Base-by-base conservation (phyloP, 106 monocot species). In the Allium fistulosum region DNA sequence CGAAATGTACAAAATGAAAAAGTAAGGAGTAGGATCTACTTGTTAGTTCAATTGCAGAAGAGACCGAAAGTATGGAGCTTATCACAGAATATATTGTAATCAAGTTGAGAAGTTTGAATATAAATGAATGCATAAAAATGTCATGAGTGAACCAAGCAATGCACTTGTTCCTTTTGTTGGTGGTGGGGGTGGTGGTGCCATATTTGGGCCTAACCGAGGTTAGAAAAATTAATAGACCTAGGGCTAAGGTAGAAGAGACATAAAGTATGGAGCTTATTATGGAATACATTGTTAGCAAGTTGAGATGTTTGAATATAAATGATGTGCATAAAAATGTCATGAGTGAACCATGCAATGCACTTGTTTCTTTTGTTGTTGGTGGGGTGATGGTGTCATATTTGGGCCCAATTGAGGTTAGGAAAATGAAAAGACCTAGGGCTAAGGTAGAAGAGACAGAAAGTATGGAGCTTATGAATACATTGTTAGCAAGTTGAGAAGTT, bases 381-480 rank as follows among this genome's bases (percentile, higher is more conserved):
- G 22, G 22, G 22, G 22, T 22, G 22, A 22, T 22, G 22, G 22
- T 22, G 22, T 1, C 22, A 22, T 22, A 22, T 22, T 1, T 22
- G 22, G 22, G 22, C 22, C 22, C 22, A 22, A 22, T 22, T 22
- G 22, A 22, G 22, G 22, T 22, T 22, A 22, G 22, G 22, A 22
- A 22, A 22, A 22, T 22, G 22, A 22, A 22, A 22, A 22, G 22
- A 1, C 22, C 22, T 22, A 22, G 22, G 22, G 22, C 82, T 48
- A 82, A 89, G 71, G 91, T 99, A 52, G 71, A 79, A 7, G 92
- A 91, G 59, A 84, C 89, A 28, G 71, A 76, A 58, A 76, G 84
- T 87, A n/a, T 92, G 92, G 89, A 99, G 81, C 37, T 79, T 90
- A 70, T 77, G 22, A 0, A 22, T 22, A 22, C 22, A 22, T 22